phyloP scores from a whole-genome alignment of 2,329 filamentous ascomycete genomes.

The Claviceps africana region DNA sequence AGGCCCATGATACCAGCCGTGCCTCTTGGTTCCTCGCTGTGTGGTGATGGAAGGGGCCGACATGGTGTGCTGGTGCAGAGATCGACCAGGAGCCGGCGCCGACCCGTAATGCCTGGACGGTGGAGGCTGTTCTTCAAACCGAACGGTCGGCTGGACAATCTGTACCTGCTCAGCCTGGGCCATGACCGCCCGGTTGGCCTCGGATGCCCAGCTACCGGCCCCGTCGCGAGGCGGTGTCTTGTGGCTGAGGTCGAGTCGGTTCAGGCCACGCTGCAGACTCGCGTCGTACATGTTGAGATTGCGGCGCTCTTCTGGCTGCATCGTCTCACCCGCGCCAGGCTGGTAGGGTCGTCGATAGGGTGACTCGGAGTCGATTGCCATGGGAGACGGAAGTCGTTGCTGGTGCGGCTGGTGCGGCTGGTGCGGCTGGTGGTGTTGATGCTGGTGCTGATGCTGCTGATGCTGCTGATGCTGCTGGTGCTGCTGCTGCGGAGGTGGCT shows the following conservation, averaged over 20 bases:
- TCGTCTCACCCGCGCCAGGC: conserved; percentile 15
- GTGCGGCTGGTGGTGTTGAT: conserved; percentile 32
- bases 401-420: conserved; percentile 35
- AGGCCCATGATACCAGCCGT: conserved; percentile 57
- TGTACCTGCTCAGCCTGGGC: conserved; percentile 39
- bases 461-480: conserved; percentile 44
- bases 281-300: conserved; percentile 49
- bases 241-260: conserved; percentile 48
- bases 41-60: conserved; percentile 43
- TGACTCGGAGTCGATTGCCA: conserved; percentile 53
- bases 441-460: not conserved
- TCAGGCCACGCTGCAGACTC: conserved; percentile 51
- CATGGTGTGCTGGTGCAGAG: conserved; percentile 42
- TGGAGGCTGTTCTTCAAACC: conserved; percentile 37
- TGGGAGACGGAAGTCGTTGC: conserved; percentile 55
- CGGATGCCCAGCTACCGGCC: conserved; percentile 41
- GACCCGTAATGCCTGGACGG: conserved; percentile 19
- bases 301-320: conserved; percentile 31
- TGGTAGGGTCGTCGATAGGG: conserved; percentile 19
- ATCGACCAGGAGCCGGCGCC: conserved; percentile 16
- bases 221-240: conserved; percentile 36
- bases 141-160: conserved; percentile 31
- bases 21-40: conserved; percentile 47
- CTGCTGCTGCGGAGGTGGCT: conserved; percentile 26
- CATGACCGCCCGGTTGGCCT: conserved; percentile 40